A percentile compares a stretch with the other conserved stretches of the same genome.
phyloP scores from a whole-genome alignment of 805 yeast genomes.

The Metschnikowia corniflorae region DNA sequence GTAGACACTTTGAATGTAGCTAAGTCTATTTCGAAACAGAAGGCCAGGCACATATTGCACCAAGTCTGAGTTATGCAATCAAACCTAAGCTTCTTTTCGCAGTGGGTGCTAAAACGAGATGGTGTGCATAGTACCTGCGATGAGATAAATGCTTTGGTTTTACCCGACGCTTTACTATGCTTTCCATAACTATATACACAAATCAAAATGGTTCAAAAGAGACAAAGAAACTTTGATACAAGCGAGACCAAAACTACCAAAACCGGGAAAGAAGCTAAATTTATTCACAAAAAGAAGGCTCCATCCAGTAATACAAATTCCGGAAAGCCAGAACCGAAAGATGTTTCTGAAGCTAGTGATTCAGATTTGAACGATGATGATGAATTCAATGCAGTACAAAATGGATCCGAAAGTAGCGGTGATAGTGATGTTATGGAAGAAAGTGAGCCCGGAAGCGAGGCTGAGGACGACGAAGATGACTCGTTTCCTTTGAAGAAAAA shows the following conservation, averaged over 20 bases:
- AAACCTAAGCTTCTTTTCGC: too few relatives aligned
- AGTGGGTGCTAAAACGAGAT: too few relatives aligned
- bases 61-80: too few relatives aligned
- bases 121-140: too few relatives aligned
- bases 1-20: too few relatives aligned
- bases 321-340: background rate
- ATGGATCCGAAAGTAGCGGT: conserved; percentile 13
- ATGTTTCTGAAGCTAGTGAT: conserved; percentile 12
- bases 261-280: background rate
- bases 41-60: too few relatives aligned
- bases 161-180: too few relatives aligned
- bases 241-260: background rate
- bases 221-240: conserved; percentile 3
- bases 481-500: conserved; percentile 49
- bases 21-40: too few relatives aligned
- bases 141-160: too few relatives aligned
- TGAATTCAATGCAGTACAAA: conserved; percentile 24
- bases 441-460: conserved; percentile 8
- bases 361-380: conserved; percentile 25
- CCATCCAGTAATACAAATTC: too few relatives aligned
- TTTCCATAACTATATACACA: too few relatives aligned
- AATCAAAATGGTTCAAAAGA: conserved; percentile 8
- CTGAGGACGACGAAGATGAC: conserved; percentile 16
- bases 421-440: conserved; percentile 10
- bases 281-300: background rate